These are phyloP conservation scores for Eleusine indica DNA, from an alignment of 176 grass and related monocot genomes.

Conservation along the genomic window DNA sequence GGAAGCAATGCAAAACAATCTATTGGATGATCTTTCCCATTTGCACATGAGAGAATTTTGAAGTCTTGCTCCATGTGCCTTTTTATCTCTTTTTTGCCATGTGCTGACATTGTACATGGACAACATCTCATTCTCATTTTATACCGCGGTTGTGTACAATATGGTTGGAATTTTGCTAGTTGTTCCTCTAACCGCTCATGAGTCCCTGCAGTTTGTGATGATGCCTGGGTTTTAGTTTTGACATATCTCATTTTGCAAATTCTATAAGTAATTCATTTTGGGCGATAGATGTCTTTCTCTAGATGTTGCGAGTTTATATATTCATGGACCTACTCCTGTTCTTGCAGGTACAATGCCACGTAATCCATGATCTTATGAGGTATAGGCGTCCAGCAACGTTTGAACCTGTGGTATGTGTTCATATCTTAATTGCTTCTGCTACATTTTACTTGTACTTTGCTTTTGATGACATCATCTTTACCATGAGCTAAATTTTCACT, in stretches of 20 bases:
- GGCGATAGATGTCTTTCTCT: not conserved
- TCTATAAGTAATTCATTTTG: not conserved
- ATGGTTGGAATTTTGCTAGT: too few species aligned
- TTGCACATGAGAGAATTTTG: constrained; percentile 17
- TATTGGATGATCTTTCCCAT: not conserved
- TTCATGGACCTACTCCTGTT: constrained; percentile 60
- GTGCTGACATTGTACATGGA: not conserved
- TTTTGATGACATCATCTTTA: not conserved
- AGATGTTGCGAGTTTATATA: constrained; percentile 13
- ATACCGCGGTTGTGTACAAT: not conserved
- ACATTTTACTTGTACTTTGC: not conserved
- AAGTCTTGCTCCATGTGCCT: not conserved
- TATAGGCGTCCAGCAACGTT: constrained; percentile 18
- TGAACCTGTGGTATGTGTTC: constrained; percentile 57
- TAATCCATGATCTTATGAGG: not conserved
- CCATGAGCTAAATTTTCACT: too few species aligned
- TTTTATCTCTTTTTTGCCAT: not conserved
- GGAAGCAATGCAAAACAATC: constrained; percentile 9
- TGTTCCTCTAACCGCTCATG: too few species aligned
- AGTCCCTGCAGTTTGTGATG: too few species aligned
- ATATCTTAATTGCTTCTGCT: constrained; percentile 37
- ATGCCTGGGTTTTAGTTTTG: too few species aligned
- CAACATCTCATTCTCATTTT: constrained; percentile 14
- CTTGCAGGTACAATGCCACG: constrained; percentile 44
- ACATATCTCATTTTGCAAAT: not conserved